phyloP scores from a whole-genome alignment of 192 early-diverging fungal species.

The Gigaspora rosea region DNA sequence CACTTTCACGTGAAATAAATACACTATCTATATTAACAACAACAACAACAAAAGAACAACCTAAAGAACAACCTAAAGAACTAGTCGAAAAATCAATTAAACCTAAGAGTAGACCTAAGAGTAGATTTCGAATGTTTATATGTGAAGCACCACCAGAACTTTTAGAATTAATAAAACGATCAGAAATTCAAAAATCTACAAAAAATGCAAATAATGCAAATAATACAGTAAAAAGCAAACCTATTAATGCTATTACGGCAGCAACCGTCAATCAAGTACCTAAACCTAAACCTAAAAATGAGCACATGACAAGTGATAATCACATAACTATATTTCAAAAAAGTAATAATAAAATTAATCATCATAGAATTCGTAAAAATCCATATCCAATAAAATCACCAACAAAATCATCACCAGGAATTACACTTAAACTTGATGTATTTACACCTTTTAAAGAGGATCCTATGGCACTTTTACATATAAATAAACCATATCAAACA shows the following conservation, averaged over 20 bases:
- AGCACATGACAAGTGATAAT: background rate
- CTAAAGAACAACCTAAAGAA: background rate
- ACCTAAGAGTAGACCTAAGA: too few species aligned
- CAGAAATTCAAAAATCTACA: background rate
- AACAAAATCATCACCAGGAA: slow-evolving; percentile 10
- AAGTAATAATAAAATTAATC: background rate
- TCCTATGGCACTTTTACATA: slow-evolving; percentile 1
- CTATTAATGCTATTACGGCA: background rate
- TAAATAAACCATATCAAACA: too few species aligned
- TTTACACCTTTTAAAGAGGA: slow-evolving; percentile 4
- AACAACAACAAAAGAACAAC: background rate
- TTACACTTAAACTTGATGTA: slow-evolving; percentile 1
- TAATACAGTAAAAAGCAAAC: background rate
- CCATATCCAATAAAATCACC: slow-evolving; percentile 15
- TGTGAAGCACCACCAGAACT: background rate
- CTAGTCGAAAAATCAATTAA: background rate
- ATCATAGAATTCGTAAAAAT: background rate
- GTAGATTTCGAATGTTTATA: slow-evolving; percentile 14
- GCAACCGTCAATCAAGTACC: too few species aligned
- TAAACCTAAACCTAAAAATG: too few species aligned
- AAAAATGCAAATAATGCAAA: background rate
- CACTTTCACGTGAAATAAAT: background rate
- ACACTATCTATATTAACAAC: too few species aligned
- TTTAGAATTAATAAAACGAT: slow-evolving; percentile 10
- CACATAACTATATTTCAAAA: background rate